Evolutionary conservation across 2,329 filamentous ascomycete genomes (phyloP).

Genomic region (Fusarium xylarioides): DNA sequence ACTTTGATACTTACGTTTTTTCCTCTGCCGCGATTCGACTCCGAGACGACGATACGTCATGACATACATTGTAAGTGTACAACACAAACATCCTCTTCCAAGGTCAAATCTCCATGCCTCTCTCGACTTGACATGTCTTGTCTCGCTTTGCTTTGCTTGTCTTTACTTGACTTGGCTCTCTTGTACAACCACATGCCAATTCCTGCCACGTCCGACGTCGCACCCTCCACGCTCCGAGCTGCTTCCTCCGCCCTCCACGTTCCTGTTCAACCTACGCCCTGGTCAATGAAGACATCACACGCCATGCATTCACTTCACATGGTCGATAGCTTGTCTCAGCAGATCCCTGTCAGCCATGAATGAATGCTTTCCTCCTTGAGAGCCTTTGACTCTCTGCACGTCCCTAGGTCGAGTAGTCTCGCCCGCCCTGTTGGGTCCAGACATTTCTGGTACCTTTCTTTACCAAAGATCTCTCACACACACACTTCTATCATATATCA

Average conservation of each 20-base stretch:
- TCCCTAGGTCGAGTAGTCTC: slow-evolving; percentile 5
- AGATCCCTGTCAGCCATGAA: slow-evolving; percentile 26
- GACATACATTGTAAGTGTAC: slow-evolving; percentile 53
- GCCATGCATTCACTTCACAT: slow-evolving; percentile 35
- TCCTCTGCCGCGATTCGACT: slow-evolving; percentile 28
- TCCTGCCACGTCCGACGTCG: slow-evolving; percentile 39
- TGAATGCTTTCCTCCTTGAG: slow-evolving; percentile 13
- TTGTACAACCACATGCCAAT: slow-evolving; percentile 34
- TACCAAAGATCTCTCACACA: slow-evolving; percentile 17
- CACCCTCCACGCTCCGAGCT: slow-evolving; percentile 27
- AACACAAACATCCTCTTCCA: slow-evolving; percentile 24
- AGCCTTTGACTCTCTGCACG: slow-evolving; percentile 26
- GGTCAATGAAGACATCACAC: slow-evolving; percentile 32
- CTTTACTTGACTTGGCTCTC: slow-evolving; percentile 8
- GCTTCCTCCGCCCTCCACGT: slow-evolving; percentile 30
- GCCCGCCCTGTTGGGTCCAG: slow-evolving; percentile 28
- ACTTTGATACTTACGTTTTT: background rate
- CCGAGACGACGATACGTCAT: slow-evolving; percentile 47
- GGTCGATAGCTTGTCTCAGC: slow-evolving; percentile 20
- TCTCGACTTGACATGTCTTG: slow-evolving; percentile 4
- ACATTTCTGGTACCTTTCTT: slow-evolving; percentile 27
- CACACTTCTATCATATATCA: slow-evolving; percentile 30
- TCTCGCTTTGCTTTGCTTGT: background rate
- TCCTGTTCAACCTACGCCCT: slow-evolving; percentile 32
- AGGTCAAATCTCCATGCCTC: slow-evolving; percentile 23